A percentile compares a stretch with the other conserved stretches of the same genome.
Evolutionary conservation across 345 rosid genomes (phyloP).

Genomic region (Mallotus nudiflorus): DNA sequence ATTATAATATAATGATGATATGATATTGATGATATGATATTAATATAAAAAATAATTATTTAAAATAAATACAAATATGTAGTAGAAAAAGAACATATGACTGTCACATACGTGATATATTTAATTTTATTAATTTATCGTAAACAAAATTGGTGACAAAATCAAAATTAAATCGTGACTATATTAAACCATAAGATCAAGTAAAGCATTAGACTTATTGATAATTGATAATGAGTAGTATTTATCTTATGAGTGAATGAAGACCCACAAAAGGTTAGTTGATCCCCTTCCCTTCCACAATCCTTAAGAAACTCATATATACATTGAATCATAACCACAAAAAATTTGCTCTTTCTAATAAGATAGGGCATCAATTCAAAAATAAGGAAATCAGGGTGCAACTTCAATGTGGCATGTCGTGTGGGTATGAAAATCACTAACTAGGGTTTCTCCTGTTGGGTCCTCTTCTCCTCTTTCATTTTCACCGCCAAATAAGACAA

Average conservation of each 20-base stretch:
- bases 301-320: background rate
- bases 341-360: background rate
- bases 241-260: background rate
- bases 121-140: no score
- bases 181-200: no score
- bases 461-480: background rate
- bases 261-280: constrained; percentile 1
- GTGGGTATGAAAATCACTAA: constrained; percentile 15
- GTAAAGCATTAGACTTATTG: no score
- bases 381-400: background rate
- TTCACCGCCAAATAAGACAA: constrained; percentile 2
- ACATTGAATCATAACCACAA: background rate
- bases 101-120: no score
- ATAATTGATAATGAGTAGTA: no score
- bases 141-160: no score
- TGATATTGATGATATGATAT: no score
- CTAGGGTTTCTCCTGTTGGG: background rate
- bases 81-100: no score
- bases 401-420: background rate
- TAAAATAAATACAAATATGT: no score
- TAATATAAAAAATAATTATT: no score
- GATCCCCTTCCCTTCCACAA: background rate
- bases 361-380: background rate
- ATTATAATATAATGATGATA: no score
- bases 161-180: no score